Evolutionary conservation across 345 rosid species (phyloP), one percentile per base, ranked within the genome.

Genomic region (Hypericum androsaemum): DNA sequence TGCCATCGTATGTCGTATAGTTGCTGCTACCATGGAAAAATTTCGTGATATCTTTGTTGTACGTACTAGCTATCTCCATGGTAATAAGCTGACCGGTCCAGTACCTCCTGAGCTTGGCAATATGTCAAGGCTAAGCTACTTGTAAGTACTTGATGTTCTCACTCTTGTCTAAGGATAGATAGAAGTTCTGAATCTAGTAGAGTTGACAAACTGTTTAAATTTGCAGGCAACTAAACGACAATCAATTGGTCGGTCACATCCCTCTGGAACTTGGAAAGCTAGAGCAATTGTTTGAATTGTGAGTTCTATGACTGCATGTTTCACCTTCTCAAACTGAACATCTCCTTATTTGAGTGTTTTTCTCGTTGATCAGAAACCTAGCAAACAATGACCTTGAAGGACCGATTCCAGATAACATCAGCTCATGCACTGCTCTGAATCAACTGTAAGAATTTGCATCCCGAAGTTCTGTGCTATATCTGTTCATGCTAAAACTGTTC

Each of bases 51-150:
- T 3, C 7, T 50, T 39, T 16, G 16, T 48, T 47, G 71, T 36
- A 47, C 43, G 57, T 8, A 3, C 0, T 60, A 92, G 98, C 64
- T 88, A 94, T 54, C 94, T 94, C 35, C 94, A 94, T 67, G 95
- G 97, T 12, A 94, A 94, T 66, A 86, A 74, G 62, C 87, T 94
- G 8, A 83, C 80, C 37, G 97, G 97, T 39, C 70, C 76, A 39
- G 78, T 94, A 54, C 99, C 99, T n/a, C 73, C 99, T 5, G 99
- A 94, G 71, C 88, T 94, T 43, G 99, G 99, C 43, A 86, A 94
- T 50, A 94, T 94, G 95, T 83, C 99, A 22, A 85, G 68, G 37
- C 90, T 94, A 54, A 94, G 99, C 71, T 94, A 94, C 58, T 65
- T 94, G 99, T 94, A 63, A 74, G 92, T 10, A 42, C 3, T 32